Evolutionary conservation across 495 filamentous ascomycete species (phyloP).

Genomic region (Lasiosphaeria ovina): DNA sequence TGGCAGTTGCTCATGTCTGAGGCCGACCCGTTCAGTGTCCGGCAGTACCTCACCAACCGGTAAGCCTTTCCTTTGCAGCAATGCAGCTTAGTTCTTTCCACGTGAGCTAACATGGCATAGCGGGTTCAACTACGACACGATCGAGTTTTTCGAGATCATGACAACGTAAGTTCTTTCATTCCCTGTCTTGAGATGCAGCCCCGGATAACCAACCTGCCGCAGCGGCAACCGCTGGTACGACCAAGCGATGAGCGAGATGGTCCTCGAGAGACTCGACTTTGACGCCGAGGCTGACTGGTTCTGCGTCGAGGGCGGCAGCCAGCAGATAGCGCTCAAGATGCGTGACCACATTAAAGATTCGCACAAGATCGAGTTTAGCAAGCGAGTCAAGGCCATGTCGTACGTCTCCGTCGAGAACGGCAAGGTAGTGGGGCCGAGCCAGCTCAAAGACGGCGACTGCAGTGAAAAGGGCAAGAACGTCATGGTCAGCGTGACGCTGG

Average conservation of each 20-base stretch:
- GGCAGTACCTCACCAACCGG: not conserved
- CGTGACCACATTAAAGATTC: not conserved
- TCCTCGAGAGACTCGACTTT: constrained; percentile 40
- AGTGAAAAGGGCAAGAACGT: not conserved
- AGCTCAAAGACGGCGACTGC: not conserved
- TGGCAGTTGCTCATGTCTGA: not conserved
- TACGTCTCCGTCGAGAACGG: not conserved
- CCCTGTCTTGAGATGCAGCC: too few relatives aligned
- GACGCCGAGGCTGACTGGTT: constrained; percentile 10
- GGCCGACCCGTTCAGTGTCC: not conserved
- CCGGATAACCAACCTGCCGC: too few relatives aligned
- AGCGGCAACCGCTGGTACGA: constrained; percentile 23
- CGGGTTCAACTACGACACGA: not conserved
- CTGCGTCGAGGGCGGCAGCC: constrained; percentile 24
- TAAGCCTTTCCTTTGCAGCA: not conserved
- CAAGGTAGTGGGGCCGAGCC: not conserved
- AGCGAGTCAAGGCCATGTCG: not conserved
- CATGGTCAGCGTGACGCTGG: not conserved
- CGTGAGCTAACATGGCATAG: not conserved
- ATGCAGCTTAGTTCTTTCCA: not conserved
- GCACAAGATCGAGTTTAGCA: constrained; percentile 25
- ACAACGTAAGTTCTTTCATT: too few relatives aligned
- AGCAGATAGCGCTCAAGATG: constrained; percentile 20
- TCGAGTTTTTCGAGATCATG: not conserved
- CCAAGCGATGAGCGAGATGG: constrained; percentile 33